Percentiles rank a stretch among this genome's conserved stretches.
These are phyloP conservation scores for Aspergillus viridinutans DNA, from an alignment of 2,329 filamentous ascomycete genomes.

Conservation along the genomic window DNA sequence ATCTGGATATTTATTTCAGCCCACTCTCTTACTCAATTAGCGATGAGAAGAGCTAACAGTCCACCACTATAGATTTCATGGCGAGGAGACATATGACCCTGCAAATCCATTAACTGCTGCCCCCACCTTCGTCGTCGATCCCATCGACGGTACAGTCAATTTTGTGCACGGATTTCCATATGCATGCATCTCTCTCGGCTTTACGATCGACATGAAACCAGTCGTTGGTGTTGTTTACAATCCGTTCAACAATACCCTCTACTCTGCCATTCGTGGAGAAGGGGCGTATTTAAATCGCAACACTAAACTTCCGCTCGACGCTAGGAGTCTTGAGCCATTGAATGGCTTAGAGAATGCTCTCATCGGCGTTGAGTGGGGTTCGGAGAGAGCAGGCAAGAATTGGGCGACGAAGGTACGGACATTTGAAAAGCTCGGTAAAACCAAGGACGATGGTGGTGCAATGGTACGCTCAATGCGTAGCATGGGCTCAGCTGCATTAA, in stretches of 20 bases:
- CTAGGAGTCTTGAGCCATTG: conserved; percentile 41
- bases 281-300: conserved; percentile 48
- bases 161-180: conserved; percentile 60
- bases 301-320: conserved; percentile 44
- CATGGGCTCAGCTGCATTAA: conserved; percentile 57
- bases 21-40: neutral
- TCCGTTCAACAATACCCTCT: conserved; percentile 54
- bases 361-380: conserved; percentile 60
- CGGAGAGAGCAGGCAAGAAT: conserved; percentile 53
- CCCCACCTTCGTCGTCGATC: conserved; percentile 61
- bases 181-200: conserved; percentile 56
- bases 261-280: conserved; percentile 52
- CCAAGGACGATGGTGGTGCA: conserved; percentile 52
- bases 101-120: conserved; percentile 47
- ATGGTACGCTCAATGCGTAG: conserved; percentile 59
- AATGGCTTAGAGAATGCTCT: conserved; percentile 48
- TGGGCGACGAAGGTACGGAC: conserved; percentile 55
- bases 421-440: conserved; percentile 46
- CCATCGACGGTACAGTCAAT: conserved; percentile 63
- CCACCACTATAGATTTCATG: conserved; percentile 45
- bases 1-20: neutral
- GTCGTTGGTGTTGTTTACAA: conserved; percentile 59
- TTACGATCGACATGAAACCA: conserved; percentile 48
- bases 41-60: neutral
- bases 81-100: conserved; percentile 58